Evolutionary conservation across 805 yeast genomes (phyloP), one percentile per base, ranked within the genome.

Genomic region (Tetrapisispora iriomotensis): DNA sequence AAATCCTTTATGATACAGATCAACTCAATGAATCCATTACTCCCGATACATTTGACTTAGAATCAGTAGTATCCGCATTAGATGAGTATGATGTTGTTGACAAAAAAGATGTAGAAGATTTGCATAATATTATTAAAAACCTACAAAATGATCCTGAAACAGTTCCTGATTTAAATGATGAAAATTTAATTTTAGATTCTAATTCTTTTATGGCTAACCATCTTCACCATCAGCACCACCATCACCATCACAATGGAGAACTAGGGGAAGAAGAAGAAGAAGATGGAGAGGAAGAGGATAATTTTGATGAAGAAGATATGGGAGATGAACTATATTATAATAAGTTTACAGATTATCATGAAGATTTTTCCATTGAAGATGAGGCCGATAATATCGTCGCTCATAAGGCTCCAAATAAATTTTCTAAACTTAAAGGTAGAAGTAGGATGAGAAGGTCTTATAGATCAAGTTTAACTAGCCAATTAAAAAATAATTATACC

Each of bases 11-110:
- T 27, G 14, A 17, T 24, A 25, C 34, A 15, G 17, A 37, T 17
- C 9, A 19, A 4, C 18, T 26, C 12, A 15, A 7, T 26, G 30
- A 26, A 2, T 22, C 7, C 6, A n/a, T 15, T 13, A 35, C 14
- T 21, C 8, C n/a, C 4, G 38, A 35, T 21, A 21, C 21, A 34
- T 34, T 19, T n/a, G 51, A 46, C 19, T 24, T 53, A 8, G 40
- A 41, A 9, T 51, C 60, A 12, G 39, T 54, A 36, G 54, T 49
- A 1, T 43, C 59, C 3, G 58, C 54, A 6, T 39, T 57, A 8
- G 60, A 56, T 41, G 61, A 58, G 41, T 58, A 56, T 37, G 58
- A 54, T 18, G 53, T 54, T 2, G 47, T 50, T 15, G 35, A 45
- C 27, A 29, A 48, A 23, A 44, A 42, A 10, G 46, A 42, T 12